Evolutionary conservation across 495 filamentous ascomycete genomes (phyloP), one percentile per base, ranked within the genome.

Genomic region (Apodospora peruviana): DNA sequence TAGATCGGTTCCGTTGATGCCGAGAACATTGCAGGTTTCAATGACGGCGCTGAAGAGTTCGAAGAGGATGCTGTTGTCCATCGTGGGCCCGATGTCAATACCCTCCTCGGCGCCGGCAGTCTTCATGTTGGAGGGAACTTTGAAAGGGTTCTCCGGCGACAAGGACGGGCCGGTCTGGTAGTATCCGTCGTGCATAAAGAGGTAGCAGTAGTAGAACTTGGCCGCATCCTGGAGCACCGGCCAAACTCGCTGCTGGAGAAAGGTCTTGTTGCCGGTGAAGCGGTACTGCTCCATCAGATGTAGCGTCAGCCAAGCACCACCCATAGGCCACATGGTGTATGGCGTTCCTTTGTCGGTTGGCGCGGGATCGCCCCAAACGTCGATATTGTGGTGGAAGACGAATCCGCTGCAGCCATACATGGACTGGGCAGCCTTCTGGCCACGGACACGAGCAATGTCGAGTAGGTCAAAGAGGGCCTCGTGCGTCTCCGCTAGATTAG

Each of bases 371-470:
- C 68, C 74, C 69, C 73, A 78, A 21, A 76, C 56, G 49, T 78
- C 76, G 0, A 69, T 73, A 53, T 72, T 75, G 39, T 75, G 70
- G 52, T 75, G 75, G 5, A 67, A 63, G 14, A 66, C 57, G 57
- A 66, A 77, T 9, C 78, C 78, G 7, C 68, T 56, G 46, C 70
- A 73, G 17, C 68, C 67, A 52, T 78, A 81, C 75, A 81, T 80
- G 7, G 53, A 56, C 25, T 57, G 55, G 2, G 78, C 75, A 0
- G 72, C 71, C 4, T 32, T 14, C 14, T 32, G 27, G 27, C 27
- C 27, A 14, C 27, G 27, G 7, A 14, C 7, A 14, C 7, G 7
- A 14, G 27, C 27, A 7, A 32, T 14, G 27, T 32, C 14, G 27
- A 32, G 27, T 7, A 32, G 27, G 27, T 32, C 27, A 32, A 32